A percentile compares a stretch with the other conserved stretches of the same genome.
phyloP scores from a whole-genome alignment of 495 filamentous ascomycete species.

The Mytilinidion resinicola region DNA sequence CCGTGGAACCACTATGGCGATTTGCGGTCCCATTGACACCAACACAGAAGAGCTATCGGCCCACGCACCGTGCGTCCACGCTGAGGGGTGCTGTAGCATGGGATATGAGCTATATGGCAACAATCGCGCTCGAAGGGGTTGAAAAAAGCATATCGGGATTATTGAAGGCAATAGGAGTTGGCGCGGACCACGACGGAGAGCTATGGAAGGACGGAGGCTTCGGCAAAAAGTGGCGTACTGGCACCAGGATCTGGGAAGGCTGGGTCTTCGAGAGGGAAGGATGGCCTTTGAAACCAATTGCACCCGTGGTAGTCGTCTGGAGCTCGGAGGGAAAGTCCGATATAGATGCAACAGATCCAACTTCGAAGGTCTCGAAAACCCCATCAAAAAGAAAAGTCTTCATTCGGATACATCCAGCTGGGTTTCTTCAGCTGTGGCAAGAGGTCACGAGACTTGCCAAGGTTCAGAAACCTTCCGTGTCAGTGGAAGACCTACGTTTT shows the following conservation, averaged over 20 bases:
- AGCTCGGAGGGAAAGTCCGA: constrained; percentile 20
- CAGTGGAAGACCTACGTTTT: constrained; percentile 84
- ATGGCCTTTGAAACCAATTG: constrained; percentile 50
- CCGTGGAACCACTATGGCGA: constrained; percentile 75
- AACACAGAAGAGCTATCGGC: constrained; percentile 80
- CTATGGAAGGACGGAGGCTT: constrained; percentile 44
- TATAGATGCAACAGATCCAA: constrained; percentile 32
- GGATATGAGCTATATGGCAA: constrained; percentile 95
- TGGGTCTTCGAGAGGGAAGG: constrained; percentile 58
- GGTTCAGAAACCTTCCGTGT: constrained; percentile 62
- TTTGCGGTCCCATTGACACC: constrained; percentile 80
- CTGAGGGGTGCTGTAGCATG: constrained; percentile 66
- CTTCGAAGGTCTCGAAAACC: constrained; percentile 26
- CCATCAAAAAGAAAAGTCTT: constrained; percentile 55
- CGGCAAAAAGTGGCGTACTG: constrained; percentile 67
- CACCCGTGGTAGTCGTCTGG: constrained; percentile 76
- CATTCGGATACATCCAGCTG: constrained; percentile 79
- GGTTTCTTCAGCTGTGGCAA: constrained; percentile 78
- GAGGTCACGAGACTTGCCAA: constrained; percentile 65
- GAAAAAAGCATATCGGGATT: constrained; percentile 56
- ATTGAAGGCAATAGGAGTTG: constrained; percentile 56
- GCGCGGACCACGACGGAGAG: constrained; percentile 38
- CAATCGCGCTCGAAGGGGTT: constrained; percentile 67
- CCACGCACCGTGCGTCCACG: constrained; percentile 75
- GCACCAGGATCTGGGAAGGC: constrained; percentile 61